Evolutionary conservation across 1,284 basidiomycete genomes (phyloP).

Genomic region (Marasmius tenuissimus): DNA sequence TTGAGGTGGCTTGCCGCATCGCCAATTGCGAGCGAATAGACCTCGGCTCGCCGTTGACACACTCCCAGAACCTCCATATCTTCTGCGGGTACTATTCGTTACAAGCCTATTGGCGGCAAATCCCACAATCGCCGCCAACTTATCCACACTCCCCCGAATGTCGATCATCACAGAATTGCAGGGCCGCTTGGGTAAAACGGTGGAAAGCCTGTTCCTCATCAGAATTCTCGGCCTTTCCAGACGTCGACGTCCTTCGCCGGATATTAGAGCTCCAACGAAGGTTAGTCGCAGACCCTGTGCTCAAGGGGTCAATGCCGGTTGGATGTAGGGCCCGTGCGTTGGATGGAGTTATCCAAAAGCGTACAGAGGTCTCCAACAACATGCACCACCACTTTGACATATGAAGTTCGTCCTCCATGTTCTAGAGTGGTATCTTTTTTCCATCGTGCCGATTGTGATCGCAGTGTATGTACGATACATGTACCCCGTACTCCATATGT

Average conservation of each 20-base stretch:
- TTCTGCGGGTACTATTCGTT: conserved; percentile 10
- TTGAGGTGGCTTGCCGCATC: conserved; percentile 7
- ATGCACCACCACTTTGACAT: conserved; percentile 14
- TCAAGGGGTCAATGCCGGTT: conserved; percentile 2
- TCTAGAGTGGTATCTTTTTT: background rate
- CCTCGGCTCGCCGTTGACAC: conserved; percentile 1
- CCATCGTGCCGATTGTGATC: background rate
- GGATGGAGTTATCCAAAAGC: conserved; percentile 2
- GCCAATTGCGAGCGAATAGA: conserved; percentile 1
- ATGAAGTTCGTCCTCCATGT: background rate
- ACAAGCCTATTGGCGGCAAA: conserved; percentile 8
- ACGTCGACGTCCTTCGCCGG: conserved; percentile 5
- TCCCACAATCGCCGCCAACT: conserved; percentile 4
- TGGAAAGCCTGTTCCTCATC: background rate
- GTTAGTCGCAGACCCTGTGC: conserved; percentile 1
- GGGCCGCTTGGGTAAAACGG: background rate
- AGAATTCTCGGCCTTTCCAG: conserved; percentile 1
- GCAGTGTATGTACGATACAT: background rate
- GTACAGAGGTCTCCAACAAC: conserved; percentile 2
- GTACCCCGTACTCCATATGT: background rate
- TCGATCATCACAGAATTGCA: conserved; percentile 3
- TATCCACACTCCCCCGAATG: conserved; percentile 9
- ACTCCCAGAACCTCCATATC: conserved; percentile 5
- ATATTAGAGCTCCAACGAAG: conserved; percentile 5
- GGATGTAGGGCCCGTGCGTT: conserved; percentile 7